These are phyloP conservation scores for Alternaria longipes DNA, from an alignment of 2,329 filamentous ascomycete genomes.

Conservation along the genomic window DNA sequence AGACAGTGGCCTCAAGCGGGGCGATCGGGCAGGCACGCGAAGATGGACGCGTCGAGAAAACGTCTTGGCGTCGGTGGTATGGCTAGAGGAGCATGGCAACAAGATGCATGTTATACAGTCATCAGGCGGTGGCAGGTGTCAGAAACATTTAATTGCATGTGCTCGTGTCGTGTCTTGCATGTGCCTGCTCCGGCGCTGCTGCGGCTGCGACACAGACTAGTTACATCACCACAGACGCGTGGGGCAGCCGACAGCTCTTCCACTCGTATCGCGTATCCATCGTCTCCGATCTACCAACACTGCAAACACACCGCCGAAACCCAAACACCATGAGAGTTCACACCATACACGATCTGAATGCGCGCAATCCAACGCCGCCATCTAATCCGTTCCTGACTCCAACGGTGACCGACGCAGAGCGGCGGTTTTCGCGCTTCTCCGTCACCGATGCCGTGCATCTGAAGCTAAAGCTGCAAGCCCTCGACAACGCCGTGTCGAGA, in stretches of 20 bases:
- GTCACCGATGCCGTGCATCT: slow-evolving; percentile 31
- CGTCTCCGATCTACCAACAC: slow-evolving; percentile 3
- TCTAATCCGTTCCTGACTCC: slow-evolving; percentile 11
- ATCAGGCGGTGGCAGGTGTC: slow-evolving; percentile 9
- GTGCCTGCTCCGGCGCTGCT: slow-evolving; percentile 2
- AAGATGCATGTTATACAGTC: not conserved
- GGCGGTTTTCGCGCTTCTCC: slow-evolving; percentile 16
- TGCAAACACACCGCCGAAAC: not conserved
- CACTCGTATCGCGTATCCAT: not conserved
- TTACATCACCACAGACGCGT: slow-evolving; percentile 19
- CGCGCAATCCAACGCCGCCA: slow-evolving; percentile 4
- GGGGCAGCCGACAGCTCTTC: slow-evolving; percentile 12
- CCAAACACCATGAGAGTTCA: slow-evolving; percentile 15
- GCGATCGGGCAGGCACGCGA: slow-evolving; percentile 16
- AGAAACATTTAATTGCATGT: not conserved
- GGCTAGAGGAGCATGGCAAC: not conserved
- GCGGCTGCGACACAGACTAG: slow-evolving; percentile 6
- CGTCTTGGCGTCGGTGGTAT: slow-evolving; percentile 20
- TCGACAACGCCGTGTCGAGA: slow-evolving; percentile 22
- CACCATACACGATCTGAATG: slow-evolving; percentile 10
- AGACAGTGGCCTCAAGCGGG: slow-evolving; percentile 2
- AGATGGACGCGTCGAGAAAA: slow-evolving; percentile 18
- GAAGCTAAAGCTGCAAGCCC: slow-evolving; percentile 31
- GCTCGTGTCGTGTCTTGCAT: slow-evolving; percentile 12
- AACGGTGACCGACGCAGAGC: slow-evolving; percentile 11